Percentiles rank a stretch among this genome's conserved stretches.
Conservation (phyloP, 2,329 filamentous ascomycete species). For the Colletotrichum chrysophilum region DNA sequence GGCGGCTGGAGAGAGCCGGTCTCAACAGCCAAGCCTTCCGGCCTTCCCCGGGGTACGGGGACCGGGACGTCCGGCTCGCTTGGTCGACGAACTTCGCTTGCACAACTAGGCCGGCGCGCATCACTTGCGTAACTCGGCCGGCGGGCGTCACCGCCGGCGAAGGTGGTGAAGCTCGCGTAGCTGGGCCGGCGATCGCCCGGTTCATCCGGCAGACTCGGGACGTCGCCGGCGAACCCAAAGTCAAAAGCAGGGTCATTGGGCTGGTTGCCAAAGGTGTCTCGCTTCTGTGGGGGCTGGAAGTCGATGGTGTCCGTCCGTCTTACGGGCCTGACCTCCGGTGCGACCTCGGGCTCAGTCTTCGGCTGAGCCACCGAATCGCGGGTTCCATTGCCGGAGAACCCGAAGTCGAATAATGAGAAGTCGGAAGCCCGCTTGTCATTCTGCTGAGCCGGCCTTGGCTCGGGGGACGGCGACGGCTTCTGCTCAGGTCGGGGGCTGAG, state of each 20-base stretch:
- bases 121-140: neutral
- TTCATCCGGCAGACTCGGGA: neutral
- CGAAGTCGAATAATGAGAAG: neutral
- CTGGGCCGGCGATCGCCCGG: neutral
- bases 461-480: neutral
- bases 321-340: neutral
- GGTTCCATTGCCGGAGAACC: neutral
- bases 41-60: neutral
- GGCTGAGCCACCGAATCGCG: neutral
- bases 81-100: neutral
- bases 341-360: neutral
- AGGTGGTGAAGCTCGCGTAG: neutral
- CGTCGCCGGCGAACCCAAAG: neutral
- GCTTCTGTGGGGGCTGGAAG: neutral
- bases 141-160: neutral
- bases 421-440: neutral
- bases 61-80: neutral
- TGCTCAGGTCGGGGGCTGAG: neutral
- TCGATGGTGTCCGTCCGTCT: neutral
- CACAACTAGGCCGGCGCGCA: neutral
- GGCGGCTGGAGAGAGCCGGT: neutral
- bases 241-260: neutral
- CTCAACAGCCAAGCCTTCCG: neutral
- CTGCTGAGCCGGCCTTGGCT: neutral
- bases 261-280: neutral